A percentile compares a stretch with the other conserved stretches of the same genome.
Conservation (phyloP, 441 rosid species). For the Raphanus hybrid region DNA sequence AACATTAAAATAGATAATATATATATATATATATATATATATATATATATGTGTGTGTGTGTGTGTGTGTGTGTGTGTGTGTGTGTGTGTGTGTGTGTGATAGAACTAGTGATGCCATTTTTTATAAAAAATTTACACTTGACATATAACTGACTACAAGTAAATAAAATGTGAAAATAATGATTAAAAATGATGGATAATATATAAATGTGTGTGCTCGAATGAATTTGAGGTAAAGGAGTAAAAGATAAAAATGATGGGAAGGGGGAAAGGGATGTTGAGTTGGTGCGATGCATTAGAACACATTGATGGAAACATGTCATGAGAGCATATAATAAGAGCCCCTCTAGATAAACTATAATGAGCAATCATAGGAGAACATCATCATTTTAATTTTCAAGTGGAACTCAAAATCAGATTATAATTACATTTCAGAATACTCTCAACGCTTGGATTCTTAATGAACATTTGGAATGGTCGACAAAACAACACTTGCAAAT, state of each 20-base stretch:
- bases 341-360: conserved; percentile 24
- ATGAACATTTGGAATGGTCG: conserved; percentile 1
- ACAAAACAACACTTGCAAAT: conserved; percentile 6
- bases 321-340: conserved; percentile 46
- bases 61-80: too few species aligned
- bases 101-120: background rate
- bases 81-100: background rate
- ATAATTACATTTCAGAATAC: conserved; percentile 5
- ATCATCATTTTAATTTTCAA: conserved; percentile 38
- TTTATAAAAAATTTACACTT: background rate
- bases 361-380: conserved; percentile 38
- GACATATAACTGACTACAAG: conserved; percentile 7
- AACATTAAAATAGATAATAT: too few species aligned
- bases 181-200: conserved; percentile 56
- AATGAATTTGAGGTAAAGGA: conserved; percentile 22
- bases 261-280: conserved; percentile 53
- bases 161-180: conserved; percentile 26
- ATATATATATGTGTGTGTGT: too few species aligned
- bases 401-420: conserved; percentile 32
- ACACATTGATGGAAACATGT: conserved; percentile 55
- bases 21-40: background rate
- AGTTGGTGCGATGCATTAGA: conserved; percentile 64
- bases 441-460: background rate
- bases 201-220: conserved; percentile 40
- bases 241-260: conserved; percentile 43